These are phyloP conservation scores for Withania somnifera DNA, from an alignment of 305 asterid genomes.

Conservation along the genomic window DNA sequence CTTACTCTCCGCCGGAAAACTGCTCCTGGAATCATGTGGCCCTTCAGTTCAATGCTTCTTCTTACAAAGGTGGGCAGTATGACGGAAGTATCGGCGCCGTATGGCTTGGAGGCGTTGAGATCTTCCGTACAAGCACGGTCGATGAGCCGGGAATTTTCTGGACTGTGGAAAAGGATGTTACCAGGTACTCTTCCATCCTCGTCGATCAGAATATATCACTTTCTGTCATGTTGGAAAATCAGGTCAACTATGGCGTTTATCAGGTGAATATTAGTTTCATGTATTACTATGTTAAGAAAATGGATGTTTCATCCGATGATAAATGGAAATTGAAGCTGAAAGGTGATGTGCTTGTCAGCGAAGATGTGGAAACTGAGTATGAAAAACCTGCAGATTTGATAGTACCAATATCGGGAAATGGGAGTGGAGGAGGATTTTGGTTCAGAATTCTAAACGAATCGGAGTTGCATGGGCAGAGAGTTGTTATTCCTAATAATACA, in stretches of 20 bases:
- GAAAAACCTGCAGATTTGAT: slow-evolving; percentile 65
- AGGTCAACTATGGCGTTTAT: slow-evolving; percentile 52
- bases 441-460: slow-evolving; percentile 46
- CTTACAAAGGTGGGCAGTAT: slow-evolving; percentile 51
- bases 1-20: slow-evolving; percentile 41
- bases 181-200: slow-evolving; percentile 55
- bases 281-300: slow-evolving; percentile 25
- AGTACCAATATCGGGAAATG: slow-evolving; percentile 48
- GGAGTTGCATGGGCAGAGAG: slow-evolving; percentile 26
- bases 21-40: slow-evolving; percentile 67
- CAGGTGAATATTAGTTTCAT: slow-evolving; percentile 46
- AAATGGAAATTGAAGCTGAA: background rate
- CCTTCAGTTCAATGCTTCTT: slow-evolving; percentile 43
- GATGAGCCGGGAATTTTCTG: slow-evolving; percentile 69
- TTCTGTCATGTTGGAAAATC: slow-evolving; percentile 69
- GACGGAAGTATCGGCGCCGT: slow-evolving; percentile 72
- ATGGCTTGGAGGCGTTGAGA: slow-evolving; percentile 66
- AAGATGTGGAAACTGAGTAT: background rate
- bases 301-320: background rate
- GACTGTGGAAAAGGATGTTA: slow-evolving; percentile 56
- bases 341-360: background rate
- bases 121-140: slow-evolving; percentile 84
- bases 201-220: slow-evolving; percentile 33
- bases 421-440: slow-evolving; percentile 57
- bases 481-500: slow-evolving; percentile 46